These are phyloP conservation scores for Colletotrichum paranaense DNA, from an alignment of 2,329 filamentous ascomycete species.

Conservation along the genomic window DNA sequence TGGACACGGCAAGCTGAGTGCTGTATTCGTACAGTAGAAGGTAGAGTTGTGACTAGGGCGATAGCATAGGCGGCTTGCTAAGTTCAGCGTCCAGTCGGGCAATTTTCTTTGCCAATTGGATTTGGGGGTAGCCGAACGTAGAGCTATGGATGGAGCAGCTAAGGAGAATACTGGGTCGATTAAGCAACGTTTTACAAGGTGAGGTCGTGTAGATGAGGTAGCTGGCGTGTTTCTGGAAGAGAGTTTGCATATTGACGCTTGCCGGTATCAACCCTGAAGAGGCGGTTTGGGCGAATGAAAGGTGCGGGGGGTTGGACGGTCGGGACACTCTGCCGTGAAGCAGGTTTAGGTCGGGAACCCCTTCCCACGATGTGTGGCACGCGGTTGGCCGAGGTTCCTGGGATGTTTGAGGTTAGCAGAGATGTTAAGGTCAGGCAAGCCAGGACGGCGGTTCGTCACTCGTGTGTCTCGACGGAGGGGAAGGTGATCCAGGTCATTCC, in stretches of 20 bases:
- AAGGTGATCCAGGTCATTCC: not conserved
- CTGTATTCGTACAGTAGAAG: not conserved
- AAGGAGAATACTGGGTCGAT: constrained; percentile 1
- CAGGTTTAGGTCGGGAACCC: not conserved
- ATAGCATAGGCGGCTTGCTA: not conserved
- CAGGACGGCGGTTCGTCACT: not conserved
- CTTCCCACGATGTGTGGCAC: not conserved
- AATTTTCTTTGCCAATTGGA: constrained; percentile 12
- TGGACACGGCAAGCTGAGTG: not conserved
- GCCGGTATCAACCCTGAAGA: constrained; percentile 29
- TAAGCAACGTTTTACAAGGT: constrained; percentile 24
- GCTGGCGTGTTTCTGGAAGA: constrained; percentile 28
- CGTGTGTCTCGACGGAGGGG: not conserved
- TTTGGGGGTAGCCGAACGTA: not conserved
- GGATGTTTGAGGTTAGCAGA: not conserved
- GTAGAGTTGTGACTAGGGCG: not conserved
- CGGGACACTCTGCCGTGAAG: constrained; percentile 7
- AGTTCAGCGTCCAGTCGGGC: constrained; percentile 11
- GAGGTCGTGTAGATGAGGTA: constrained; percentile 16
- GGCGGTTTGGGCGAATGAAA: constrained; percentile 9
- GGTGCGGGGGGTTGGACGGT: constrained; percentile 6
- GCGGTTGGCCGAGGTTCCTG: not conserved
- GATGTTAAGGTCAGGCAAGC: not conserved
- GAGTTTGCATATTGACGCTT: constrained; percentile 20
- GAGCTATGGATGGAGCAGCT: constrained; percentile 10